These are phyloP conservation scores for Acer negundo DNA, from an alignment of 345 rosid species.

Conservation along the genomic window DNA sequence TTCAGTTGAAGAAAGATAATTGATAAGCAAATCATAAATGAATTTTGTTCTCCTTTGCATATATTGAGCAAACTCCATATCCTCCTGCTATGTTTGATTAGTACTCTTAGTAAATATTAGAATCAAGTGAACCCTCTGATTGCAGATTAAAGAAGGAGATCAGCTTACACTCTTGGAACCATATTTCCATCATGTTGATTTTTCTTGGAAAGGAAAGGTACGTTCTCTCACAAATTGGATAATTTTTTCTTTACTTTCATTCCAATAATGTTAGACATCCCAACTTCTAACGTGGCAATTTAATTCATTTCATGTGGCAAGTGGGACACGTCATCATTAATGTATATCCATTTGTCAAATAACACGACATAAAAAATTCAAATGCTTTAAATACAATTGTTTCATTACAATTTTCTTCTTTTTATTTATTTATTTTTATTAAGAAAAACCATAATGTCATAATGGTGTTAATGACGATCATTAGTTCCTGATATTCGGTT, in stretches of 20 bases:
- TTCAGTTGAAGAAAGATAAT: background rate
- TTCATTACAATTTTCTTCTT: background rate
- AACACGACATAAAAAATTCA: background rate
- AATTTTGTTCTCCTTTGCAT: background rate
- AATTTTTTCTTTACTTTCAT: background rate
- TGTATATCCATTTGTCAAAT: too few relatives aligned
- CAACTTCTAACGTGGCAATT: too few relatives aligned
- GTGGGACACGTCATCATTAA: background rate
- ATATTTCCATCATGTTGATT: conserved; percentile 34
- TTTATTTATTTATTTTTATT: background rate
- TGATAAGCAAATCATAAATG: background rate
- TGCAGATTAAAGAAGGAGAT: conserved; percentile 75
- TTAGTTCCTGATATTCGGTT: conserved; percentile 1
- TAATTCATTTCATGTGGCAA: background rate
- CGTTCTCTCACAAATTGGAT: background rate
- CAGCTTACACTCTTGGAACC: conserved; percentile 56
- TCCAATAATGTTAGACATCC: background rate
- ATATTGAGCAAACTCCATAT: background rate
- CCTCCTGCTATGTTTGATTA: background rate
- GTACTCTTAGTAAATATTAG: background rate
- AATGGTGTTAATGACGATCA: background rate
- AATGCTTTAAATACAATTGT: background rate
- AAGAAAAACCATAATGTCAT: background rate
- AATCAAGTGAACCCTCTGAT: conserved; percentile 18
- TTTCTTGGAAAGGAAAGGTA: conserved; percentile 75